These are phyloP conservation scores for Trichomonas gallinae DNA, from an alignment of 208 protist genomes.

Conservation along the genomic window DNA sequence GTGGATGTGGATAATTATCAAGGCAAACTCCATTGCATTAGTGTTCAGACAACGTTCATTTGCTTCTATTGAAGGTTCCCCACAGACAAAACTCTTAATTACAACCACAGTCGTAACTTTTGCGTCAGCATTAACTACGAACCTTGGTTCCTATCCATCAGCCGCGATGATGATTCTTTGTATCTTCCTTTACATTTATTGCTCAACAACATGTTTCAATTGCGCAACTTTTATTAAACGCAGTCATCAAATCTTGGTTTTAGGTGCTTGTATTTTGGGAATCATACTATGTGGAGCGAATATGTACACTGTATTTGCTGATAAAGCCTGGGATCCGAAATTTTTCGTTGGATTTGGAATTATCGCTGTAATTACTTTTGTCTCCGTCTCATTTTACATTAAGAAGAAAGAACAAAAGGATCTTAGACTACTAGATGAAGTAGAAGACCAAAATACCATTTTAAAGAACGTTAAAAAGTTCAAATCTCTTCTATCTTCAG, in stretches of 20 bases:
- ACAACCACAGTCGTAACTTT: background rate
- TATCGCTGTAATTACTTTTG: background rate
- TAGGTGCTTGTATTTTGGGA: background rate
- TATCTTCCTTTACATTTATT: background rate
- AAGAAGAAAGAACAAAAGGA: background rate
- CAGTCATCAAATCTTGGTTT: background rate
- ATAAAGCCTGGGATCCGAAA: background rate
- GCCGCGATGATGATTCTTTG: background rate
- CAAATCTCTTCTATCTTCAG: background rate
- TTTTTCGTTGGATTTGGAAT: background rate
- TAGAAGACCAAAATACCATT: background rate
- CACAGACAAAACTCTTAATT: background rate
- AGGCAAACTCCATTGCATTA: background rate
- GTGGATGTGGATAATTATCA: background rate
- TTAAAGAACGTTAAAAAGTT: background rate
- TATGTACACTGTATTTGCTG: background rate
- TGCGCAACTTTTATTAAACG: background rate
- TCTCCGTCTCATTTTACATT: background rate
- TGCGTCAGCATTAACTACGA: background rate
- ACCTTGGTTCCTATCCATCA: background rate
- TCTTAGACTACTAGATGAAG: background rate
- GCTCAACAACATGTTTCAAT: background rate
- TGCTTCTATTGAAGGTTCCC: background rate
- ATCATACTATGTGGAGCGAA: background rate
- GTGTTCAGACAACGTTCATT: background rate